Conservation (phyloP, 139 green algal species). For the Tetraselmis striata region DNA sequence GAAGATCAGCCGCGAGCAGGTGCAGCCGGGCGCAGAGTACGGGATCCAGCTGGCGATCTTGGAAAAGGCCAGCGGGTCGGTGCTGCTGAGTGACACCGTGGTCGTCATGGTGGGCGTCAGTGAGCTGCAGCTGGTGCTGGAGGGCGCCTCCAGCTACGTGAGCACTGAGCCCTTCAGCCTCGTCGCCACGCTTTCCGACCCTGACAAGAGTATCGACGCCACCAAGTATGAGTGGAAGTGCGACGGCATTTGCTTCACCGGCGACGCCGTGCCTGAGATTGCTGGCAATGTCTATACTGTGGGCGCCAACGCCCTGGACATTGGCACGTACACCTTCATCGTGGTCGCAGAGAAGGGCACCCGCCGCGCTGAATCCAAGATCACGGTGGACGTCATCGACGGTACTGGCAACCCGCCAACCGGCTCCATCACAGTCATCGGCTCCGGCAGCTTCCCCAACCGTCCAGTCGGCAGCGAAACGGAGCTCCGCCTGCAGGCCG, state of each 20-base stretch:
- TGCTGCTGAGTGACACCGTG: neutral
- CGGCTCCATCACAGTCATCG: neutral
- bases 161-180: neutral
- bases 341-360: neutral
- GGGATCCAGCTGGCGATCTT: neutral
- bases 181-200: neutral
- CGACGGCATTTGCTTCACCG: neutral
- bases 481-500: neutral
- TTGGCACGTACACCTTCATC: neutral
- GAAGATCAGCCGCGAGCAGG: neutral
- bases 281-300: neutral
- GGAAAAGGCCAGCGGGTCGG: neutral
- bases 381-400: neutral
- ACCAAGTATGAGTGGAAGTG: neutral
- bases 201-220: neutral
- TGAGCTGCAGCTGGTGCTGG: neutral
- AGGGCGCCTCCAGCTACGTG: neutral
- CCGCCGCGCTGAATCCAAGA: neutral
- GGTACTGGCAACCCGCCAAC: neutral
- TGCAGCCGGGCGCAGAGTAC: neutral
- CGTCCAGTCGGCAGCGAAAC: neutral
- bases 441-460: neutral
- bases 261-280: neutral
- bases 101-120: neutral
- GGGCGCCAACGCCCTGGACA: neutral